These are phyloP conservation scores for Stagonosporopsis rhizophila DNA, from an alignment of 2,329 filamentous ascomycete genomes.

Conservation along the genomic window DNA sequence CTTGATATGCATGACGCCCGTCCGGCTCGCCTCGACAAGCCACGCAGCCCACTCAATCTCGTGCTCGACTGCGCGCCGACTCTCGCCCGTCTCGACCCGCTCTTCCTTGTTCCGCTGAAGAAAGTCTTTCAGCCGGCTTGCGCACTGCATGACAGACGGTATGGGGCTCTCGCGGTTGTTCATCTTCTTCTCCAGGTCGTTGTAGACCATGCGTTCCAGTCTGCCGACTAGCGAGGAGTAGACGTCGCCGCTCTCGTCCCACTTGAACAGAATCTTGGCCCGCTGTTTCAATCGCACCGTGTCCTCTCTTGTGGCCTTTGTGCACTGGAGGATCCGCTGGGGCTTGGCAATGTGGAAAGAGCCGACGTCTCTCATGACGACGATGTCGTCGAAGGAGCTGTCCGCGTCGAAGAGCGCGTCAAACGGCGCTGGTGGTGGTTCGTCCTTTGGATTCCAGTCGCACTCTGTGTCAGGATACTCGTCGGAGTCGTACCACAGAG, in stretches of 20 bases:
- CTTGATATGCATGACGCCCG: conserved; percentile 42
- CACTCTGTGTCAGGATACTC: conserved; percentile 35
- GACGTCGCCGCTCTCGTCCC: conserved; percentile 28
- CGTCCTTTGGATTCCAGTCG: conserved; percentile 22
- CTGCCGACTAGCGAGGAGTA: conserved; percentile 21
- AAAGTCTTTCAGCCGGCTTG: conserved; percentile 27
- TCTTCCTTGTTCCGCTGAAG: conserved; percentile 24
- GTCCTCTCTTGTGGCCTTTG: conserved; percentile 31
- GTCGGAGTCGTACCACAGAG: conserved; percentile 30
- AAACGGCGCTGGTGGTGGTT: background rate
- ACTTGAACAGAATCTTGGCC: conserved; percentile 28
- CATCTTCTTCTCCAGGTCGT: conserved; percentile 5
- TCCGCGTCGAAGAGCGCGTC: conserved; percentile 10
- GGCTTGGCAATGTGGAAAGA: conserved; percentile 30
- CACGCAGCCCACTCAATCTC: conserved; percentile 42
- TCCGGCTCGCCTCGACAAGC: conserved; percentile 32
- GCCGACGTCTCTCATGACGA: conserved; percentile 32
- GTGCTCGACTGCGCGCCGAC: conserved; percentile 28
- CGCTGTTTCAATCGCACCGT: conserved; percentile 24
- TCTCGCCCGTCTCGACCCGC: conserved; percentile 35
- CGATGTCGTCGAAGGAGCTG: conserved; percentile 31
- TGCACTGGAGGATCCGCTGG: conserved; percentile 29
- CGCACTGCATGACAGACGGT: conserved; percentile 16
- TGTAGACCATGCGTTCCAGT: conserved; percentile 14
- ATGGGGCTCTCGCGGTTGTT: background rate